Evolutionary conservation across 2,329 filamentous ascomycete species (phyloP), one percentile per base, ranked within the genome.

Genomic region (Fusarium keratoplasticum): DNA sequence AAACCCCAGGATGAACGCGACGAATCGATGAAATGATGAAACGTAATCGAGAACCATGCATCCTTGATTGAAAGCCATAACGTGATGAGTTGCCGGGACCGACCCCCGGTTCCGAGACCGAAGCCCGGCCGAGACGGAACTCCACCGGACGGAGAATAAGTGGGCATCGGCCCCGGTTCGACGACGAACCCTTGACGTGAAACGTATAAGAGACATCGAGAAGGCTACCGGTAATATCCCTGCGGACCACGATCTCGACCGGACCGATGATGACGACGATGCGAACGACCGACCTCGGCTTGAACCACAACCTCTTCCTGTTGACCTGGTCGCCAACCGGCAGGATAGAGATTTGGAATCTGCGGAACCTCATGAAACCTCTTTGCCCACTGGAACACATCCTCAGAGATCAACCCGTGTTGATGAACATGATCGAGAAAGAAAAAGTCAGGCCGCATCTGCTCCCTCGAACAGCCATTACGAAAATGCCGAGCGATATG

Each of bases 401-500:
- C 65, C 1, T 76, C 47, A 5, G 63, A 54, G 22, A 88, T 80
- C 25, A 84, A 40, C 0, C 71, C 52, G 2, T 78, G 55, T 0
- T 71, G 18, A 18, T 72, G 35, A 60, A 87, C 44, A 72, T 88
- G 83, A 8, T 83, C 68, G 18, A 87, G 70, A 27, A 88, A 74
- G 33, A 68, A 72, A 55, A 83, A 85, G 64, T 89, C 87, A 4
- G 81, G 83, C 2, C 83, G 79, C 59, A 80, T 80, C 5, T 82
- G 20, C 0, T 70, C 31, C 1, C 54, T 64, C 9, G 65, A 74
- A 7, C 74, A 64, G 0, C 80, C 81, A 4, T 78, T 44, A 14
- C 76, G 63, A 44, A 88, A 82, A 67, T 91, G 89, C 0, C 66
- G 64, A 0, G 80, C 82, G 59, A 90, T 87, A 71, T 91, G 89